Evolutionary conservation across 2,329 filamentous ascomycete genomes (phyloP).

Genomic region (Bisporella sp.): DNA sequence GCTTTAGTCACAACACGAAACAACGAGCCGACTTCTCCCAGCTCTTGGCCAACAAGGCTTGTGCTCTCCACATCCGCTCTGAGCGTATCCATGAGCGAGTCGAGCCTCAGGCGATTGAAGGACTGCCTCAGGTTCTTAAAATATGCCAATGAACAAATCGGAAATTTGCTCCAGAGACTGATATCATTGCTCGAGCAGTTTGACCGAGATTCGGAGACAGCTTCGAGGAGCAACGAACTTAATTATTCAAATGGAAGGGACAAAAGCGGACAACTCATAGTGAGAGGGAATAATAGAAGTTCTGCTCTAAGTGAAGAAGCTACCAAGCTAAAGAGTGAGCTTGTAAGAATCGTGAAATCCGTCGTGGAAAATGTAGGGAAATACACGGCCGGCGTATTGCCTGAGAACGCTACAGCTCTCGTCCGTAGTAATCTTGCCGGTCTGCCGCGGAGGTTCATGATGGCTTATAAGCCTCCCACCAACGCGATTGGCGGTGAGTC

Average conservation of each 20-base stretch:
- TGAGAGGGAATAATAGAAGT: conserved; percentile 20
- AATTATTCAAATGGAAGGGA: conserved; percentile 5
- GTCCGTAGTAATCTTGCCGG: conserved; percentile 80
- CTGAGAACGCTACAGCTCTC: conserved; percentile 77
- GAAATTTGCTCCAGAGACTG: conserved; percentile 65
- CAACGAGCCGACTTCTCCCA: conserved; percentile 19
- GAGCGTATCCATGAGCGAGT: conserved; percentile 84
- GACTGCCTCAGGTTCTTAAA: conserved; percentile 77
- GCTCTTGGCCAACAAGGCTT: conserved; percentile 71
- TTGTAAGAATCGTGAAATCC: conserved; percentile 72
- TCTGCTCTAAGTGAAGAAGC: conserved; percentile 39
- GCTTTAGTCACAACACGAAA: conserved; percentile 27
- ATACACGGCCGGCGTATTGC: conserved; percentile 85
- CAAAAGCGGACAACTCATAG: conserved; percentile 15
- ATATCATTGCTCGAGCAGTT: conserved; percentile 75
- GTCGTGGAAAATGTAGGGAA: conserved; percentile 81
- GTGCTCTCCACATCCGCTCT: conserved; percentile 88
- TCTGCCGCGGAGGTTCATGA: conserved; percentile 73
- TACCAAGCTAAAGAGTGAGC: conserved; percentile 58
- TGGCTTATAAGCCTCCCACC: conserved; percentile 50
- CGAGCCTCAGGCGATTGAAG: conserved; percentile 75
- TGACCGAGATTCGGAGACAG: conserved; percentile 44
- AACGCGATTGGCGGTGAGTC: conserved; percentile 26
- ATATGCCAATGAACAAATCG: conserved; percentile 76
- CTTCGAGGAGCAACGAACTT: conserved; percentile 12